Conservation (phyloP, 1,139 yeast species). For the Tardiomyces digboiensis region DNA sequence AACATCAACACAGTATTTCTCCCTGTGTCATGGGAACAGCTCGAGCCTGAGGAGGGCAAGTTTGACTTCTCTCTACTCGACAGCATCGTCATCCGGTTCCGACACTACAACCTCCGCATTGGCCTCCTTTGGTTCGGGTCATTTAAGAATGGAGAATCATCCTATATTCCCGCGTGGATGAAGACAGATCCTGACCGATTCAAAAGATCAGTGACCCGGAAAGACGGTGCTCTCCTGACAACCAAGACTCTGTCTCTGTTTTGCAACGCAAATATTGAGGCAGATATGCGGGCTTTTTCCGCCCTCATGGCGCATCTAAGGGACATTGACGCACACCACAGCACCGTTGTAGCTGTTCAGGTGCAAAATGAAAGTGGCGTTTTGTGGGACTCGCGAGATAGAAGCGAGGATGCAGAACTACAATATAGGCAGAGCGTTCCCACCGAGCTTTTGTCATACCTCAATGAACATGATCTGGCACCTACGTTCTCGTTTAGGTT, state of each 20-base stretch:
- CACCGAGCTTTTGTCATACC: slow-evolving; percentile 2
- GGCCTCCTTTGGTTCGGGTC: slow-evolving; percentile 11
- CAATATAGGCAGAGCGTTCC: not conserved
- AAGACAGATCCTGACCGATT: slow-evolving; percentile 7
- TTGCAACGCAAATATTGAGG: not conserved
- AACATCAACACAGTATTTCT: slow-evolving; percentile 7
- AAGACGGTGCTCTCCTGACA: slow-evolving; percentile 5
- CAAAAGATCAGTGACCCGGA: not conserved
- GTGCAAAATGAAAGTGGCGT: slow-evolving; percentile 10
- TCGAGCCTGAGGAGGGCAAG: slow-evolving; percentile 8
- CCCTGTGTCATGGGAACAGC: slow-evolving; percentile 9
- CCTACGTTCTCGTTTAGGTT: not conserved
- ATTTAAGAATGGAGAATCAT: slow-evolving; percentile 10
- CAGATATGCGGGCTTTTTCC: slow-evolving; percentile 8
- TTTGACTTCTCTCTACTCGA: slow-evolving; percentile 7
- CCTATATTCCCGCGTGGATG: slow-evolving; percentile 9
- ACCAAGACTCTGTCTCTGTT: slow-evolving; percentile 9
- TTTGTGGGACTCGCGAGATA: slow-evolving; percentile 9
- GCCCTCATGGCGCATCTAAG: slow-evolving; percentile 7
- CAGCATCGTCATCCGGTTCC: slow-evolving; percentile 3
- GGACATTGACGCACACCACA: slow-evolving; percentile 5
- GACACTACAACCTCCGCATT: slow-evolving; percentile 4
- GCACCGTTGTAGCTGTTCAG: slow-evolving; percentile 9
- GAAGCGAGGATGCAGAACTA: slow-evolving; percentile 1
- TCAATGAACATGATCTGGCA: not conserved